Evolutionary conservation across 768 basidiomycete genomes (phyloP), one percentile per base, ranked within the genome.

Genomic region (Amanita rubescens): DNA sequence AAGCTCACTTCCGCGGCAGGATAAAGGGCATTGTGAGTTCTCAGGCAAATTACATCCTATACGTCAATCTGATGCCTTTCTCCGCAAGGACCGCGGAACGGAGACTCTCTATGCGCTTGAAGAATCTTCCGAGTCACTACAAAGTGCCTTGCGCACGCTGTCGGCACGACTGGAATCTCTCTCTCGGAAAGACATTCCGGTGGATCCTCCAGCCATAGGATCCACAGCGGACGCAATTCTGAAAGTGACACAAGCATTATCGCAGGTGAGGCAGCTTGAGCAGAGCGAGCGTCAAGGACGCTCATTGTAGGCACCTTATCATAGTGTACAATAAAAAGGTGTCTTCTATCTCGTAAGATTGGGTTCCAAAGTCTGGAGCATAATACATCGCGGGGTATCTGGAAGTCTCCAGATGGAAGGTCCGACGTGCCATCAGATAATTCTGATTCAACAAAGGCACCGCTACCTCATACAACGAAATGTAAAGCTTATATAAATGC

Each of bases 211-310:
- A 20, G 69, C 75, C 4, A 77, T 90, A 46, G 77, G 74, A 37
- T 66, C 69, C 43, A 79, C 78, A 14, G 85, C 87, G n/a, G 85
- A 88, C 57, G 78, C 84, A 1, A 84, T 90, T 27, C 65, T 69
- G 39, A 87, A 86, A 62, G 79, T 85, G 7, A 73, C 79, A 1
- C 75, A 78, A 54, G 85, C 87, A 5, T 68, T 89, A 56, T 67
- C 69, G 8, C 76, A 84, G 54, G 76, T 87, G 50, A 79, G 75
- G 54, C 74, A 80, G 51, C 67, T 87, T 49, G 79, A 80, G 55
- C 69, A 71, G 70, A 74, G 68, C 59, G 73, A 78, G 67, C 65
- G 49, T 52, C 71, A 73, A 46, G 58, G 55, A 38, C 58, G 25
- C 22, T 48, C n/a, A 35, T n/a, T 14, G 38, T 34, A 41, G 35